A percentile compares a stretch with the other conserved stretches of the same genome.
Evolutionary conservation across 345 rosid species (phyloP).

Genomic region (Eucalyptus tenuipes): DNA sequence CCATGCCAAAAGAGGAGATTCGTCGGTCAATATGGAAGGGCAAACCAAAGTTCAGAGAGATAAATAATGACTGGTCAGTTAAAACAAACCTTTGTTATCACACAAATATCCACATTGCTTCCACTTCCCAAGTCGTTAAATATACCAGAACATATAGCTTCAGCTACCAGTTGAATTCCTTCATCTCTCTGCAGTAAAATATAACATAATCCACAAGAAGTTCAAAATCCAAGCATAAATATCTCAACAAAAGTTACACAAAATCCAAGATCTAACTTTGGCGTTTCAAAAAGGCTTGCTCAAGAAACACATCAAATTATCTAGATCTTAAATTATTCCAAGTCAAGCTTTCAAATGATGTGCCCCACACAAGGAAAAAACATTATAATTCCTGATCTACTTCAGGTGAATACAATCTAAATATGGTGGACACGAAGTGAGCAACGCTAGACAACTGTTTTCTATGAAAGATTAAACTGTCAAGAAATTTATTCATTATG

Average conservation of each 20-base stretch:
- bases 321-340: neutral
- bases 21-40: neutral
- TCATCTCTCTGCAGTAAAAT: conserved; percentile 3
- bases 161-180: conserved; percentile 8
- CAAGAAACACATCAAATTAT: neutral
- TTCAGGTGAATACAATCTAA: neutral
- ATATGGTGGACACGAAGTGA: neutral
- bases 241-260: neutral
- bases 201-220: neutral
- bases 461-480: neutral
- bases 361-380: neutral
- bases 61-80: neutral
- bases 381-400: neutral
- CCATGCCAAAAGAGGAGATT: neutral
- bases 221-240: neutral
- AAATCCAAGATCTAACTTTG: neutral
- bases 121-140: conserved; percentile 44
- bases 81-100: conserved; percentile 5
- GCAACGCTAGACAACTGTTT: neutral
- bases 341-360: neutral
- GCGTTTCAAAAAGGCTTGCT: neutral
- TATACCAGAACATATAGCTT: conserved; percentile 28
- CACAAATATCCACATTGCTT: conserved; percentile 10
- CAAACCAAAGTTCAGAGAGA: neutral
- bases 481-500: neutral